Percentiles rank a stretch among this genome's conserved stretches.
Evolutionary conservation across 2,329 filamentous ascomycete genomes (phyloP).

Genomic region (Fusarium kyushuense): DNA sequence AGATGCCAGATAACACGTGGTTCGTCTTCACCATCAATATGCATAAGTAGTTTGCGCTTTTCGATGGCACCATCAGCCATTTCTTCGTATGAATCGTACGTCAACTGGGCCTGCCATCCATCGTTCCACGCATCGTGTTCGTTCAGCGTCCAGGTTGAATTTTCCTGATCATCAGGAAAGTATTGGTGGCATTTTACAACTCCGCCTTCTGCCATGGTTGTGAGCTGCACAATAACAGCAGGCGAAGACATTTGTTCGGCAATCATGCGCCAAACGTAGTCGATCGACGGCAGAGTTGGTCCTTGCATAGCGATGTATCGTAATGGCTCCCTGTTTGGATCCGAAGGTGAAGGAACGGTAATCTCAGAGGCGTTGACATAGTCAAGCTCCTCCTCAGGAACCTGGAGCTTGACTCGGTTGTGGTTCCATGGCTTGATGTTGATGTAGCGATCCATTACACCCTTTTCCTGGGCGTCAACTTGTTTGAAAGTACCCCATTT

Average conservation of each 20-base stretch:
- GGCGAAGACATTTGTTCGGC: conserved; percentile 79
- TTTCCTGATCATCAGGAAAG: conserved; percentile 73
- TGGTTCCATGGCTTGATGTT: conserved; percentile 93
- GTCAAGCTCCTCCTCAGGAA: conserved; percentile 78
- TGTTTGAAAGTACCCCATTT: conserved; percentile 55
- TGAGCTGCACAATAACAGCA: conserved; percentile 94
- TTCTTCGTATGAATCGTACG: conserved; percentile 72
- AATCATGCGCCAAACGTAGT: conserved; percentile 96
- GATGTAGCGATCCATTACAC: conserved; percentile 79
- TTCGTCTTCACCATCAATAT: conserved; percentile 59
- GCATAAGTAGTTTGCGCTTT: conserved; percentile 77
- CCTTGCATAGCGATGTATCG: conserved; percentile 95
- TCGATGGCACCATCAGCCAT: conserved; percentile 71
- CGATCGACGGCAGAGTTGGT: conserved; percentile 79
- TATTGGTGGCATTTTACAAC: conserved; percentile 91
- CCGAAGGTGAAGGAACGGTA: conserved; percentile 60
- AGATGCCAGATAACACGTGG: conserved; percentile 82
- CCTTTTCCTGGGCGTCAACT: conserved; percentile 47
- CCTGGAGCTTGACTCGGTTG: conserved; percentile 84
- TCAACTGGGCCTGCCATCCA: conserved; percentile 75
- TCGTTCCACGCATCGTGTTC: conserved; percentile 73
- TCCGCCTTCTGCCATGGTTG: conserved; percentile 82
- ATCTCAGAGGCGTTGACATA: conserved; percentile 89
- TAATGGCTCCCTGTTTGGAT: conserved; percentile 56
- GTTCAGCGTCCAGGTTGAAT: conserved; percentile 69